These are phyloP conservation scores for Colletotrichum liaoningense DNA, from an alignment of 2,329 filamentous ascomycete genomes.

Conservation along the genomic window DNA sequence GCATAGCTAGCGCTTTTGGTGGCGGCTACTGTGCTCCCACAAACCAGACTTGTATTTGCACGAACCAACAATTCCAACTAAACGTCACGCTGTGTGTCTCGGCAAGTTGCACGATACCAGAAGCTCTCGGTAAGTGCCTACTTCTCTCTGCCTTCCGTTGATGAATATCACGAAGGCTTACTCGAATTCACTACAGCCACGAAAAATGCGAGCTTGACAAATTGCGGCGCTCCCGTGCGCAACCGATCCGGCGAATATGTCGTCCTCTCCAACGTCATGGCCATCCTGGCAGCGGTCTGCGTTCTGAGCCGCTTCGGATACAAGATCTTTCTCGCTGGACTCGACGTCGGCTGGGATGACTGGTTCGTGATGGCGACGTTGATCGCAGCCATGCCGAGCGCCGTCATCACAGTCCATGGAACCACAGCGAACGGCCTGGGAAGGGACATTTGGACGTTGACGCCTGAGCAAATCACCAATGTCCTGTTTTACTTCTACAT, in stretches of 20 bases:
- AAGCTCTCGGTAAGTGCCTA: conserved; percentile 32
- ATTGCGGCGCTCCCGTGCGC: conserved; percentile 40
- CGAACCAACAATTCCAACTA: conserved; percentile 33
- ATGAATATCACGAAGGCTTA: background rate
- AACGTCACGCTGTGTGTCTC: conserved; percentile 38
- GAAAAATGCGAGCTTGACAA: conserved; percentile 41
- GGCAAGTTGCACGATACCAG: conserved; percentile 38
- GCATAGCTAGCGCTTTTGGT: conserved; percentile 26
- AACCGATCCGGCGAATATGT: conserved; percentile 47
- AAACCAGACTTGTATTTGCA: conserved; percentile 41
- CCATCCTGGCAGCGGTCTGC: conserved; percentile 48
- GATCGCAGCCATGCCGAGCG: conserved; percentile 43
- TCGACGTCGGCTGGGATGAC: conserved; percentile 49
- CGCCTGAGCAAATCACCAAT: conserved; percentile 50
- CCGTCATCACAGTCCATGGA: conserved; percentile 44
- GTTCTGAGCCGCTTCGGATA: conserved; percentile 51
- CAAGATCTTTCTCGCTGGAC: conserved; percentile 45
- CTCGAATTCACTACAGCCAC: conserved; percentile 20
- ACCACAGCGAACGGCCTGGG: conserved; percentile 52
- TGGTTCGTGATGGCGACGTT: conserved; percentile 45
- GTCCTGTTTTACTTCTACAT: conserved; percentile 53
- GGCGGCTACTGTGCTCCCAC: conserved; percentile 36
- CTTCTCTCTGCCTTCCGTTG: background rate
- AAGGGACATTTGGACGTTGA: conserved; percentile 58
- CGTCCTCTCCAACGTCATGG: conserved; percentile 44